These are phyloP conservation scores for Chlorella sp. DNA, from an alignment of 139 green algal species.

Conservation along the genomic window DNA sequence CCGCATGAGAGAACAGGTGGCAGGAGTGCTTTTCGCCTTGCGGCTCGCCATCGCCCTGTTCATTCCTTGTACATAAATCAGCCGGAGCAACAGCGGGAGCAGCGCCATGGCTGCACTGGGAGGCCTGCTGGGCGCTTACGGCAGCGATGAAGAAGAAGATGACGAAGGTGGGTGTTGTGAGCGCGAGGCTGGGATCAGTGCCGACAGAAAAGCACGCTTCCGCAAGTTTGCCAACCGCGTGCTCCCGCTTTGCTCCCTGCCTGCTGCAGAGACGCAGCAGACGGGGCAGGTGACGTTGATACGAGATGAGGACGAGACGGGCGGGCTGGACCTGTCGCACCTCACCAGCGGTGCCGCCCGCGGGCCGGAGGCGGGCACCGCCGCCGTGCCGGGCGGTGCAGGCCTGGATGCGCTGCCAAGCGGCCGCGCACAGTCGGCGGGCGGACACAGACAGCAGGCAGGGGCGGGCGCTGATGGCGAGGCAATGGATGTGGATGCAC, in stretches of 20 bases:
- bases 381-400: no score
- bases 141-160: slow-evolving; percentile 51
- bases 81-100: no score
- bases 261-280: slow-evolving; percentile 6
- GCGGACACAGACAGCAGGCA: not conserved
- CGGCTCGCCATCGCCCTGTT: no score
- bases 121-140: slow-evolving; percentile 59
- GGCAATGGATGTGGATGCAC: not conserved
- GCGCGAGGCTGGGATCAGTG: no score
- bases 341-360: not conserved
- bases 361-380: not conserved
- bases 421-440: not conserved
- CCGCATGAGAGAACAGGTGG: no score
- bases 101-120: slow-evolving; percentile 23
- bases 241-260: not conserved
- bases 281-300: slow-evolving; percentile 26
- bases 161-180: not conserved
- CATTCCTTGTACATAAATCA: no score
- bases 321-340: slow-evolving; percentile 29
- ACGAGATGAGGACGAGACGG: not conserved
- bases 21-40: no score
- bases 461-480: not conserved
- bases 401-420: no score
- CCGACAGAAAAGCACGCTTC: no score
- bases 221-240: not conserved